Evolutionary conservation across 164 flowering plant genomes (phyloP).

Genomic region (Magnolia kwangsiensis): DNA sequence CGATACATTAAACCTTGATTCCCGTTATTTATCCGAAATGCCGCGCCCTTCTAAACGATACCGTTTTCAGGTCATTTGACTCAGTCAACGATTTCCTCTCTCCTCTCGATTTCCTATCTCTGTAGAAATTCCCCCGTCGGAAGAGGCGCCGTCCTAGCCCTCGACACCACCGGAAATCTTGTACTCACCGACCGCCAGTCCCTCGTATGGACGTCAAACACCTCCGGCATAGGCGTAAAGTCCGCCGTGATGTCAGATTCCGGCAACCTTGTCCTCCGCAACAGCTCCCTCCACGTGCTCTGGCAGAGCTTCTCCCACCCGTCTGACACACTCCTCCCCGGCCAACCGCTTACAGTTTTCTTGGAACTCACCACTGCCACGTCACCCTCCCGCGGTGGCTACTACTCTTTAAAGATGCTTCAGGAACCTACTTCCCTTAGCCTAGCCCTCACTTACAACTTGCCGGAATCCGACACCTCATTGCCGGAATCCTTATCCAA

Average conservation of each 20-base stretch:
- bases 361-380: slow-evolving; percentile 50
- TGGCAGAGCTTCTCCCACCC: slow-evolving; percentile 90
- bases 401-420: slow-evolving; percentile 76
- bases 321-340: slow-evolving; percentile 82
- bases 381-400: slow-evolving; percentile 37
- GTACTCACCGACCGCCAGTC: slow-evolving; percentile 40
- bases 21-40: too few relatives aligned
- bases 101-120: slow-evolving; percentile 33
- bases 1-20: too few relatives aligned
- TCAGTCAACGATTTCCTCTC: slow-evolving; percentile 41
- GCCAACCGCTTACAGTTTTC: slow-evolving; percentile 60
- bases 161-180: slow-evolving; percentile 71
- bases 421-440: slow-evolving; percentile 76
- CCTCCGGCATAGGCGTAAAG: slow-evolving; percentile 45
- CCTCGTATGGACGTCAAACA: slow-evolving; percentile 70
- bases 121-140: slow-evolving; percentile 76
- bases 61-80: slow-evolving; percentile 36
- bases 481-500: slow-evolving; percentile 33
- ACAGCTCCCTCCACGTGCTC: slow-evolving; percentile 12
- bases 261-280: slow-evolving; percentile 69
- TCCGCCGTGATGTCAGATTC: slow-evolving; percentile 58
- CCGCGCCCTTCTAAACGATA: slow-evolving; percentile 7
- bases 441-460: slow-evolving; percentile 65
- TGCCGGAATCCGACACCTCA: slow-evolving; percentile 30
- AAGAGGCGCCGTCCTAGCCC: slow-evolving; percentile 59